Percentiles rank a stretch among this genome's conserved stretches.
phyloP scores from a whole-genome alignment of 495 filamentous ascomycete genomes.

The Apiosordaria backusii region DNA sequence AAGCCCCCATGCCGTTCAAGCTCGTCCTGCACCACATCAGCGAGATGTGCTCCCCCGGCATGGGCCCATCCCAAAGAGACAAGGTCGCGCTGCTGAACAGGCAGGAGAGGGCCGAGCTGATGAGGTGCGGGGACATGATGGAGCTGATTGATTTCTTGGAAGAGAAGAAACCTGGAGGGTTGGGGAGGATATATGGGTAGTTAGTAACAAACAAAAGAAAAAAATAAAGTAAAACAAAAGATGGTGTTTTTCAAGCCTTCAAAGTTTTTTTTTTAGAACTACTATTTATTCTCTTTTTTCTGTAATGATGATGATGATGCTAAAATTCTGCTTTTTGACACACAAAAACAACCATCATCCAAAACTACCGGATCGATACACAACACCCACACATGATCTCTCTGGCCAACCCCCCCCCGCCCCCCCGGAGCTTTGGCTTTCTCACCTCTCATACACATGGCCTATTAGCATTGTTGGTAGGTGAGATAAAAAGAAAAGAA shows the following conservation, averaged over 20 bases:
- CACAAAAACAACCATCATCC: too few species aligned
- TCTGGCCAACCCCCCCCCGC: background rate
- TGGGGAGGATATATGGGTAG: conserved; percentile 19
- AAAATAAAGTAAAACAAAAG: conserved; percentile 1
- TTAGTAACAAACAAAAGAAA: background rate
- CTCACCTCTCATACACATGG: too few species aligned
- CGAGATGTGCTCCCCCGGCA: conserved; percentile 59
- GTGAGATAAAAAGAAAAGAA: background rate
- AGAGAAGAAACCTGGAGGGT: conserved; percentile 33
- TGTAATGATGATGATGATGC: too few species aligned
- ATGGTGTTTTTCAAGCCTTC: too few species aligned
- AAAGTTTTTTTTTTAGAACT: too few species aligned
- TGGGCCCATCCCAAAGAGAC: conserved; percentile 32
- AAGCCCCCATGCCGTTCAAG: conserved; percentile 54
- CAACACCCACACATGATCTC: too few species aligned
- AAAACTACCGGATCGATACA: too few species aligned
- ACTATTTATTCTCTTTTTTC: too few species aligned
- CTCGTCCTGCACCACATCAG: conserved; percentile 58
- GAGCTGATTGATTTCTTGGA: conserved; percentile 62
- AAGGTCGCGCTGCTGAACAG: conserved; percentile 47
- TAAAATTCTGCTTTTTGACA: too few species aligned
- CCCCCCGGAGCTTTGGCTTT: too few species aligned
- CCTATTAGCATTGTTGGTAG: background rate
- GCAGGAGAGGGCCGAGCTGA: conserved; percentile 49
- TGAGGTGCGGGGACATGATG: conserved; percentile 49